Conservation (phyloP, 345 rosid genomes). For the Stellera chamaejasme region DNA sequence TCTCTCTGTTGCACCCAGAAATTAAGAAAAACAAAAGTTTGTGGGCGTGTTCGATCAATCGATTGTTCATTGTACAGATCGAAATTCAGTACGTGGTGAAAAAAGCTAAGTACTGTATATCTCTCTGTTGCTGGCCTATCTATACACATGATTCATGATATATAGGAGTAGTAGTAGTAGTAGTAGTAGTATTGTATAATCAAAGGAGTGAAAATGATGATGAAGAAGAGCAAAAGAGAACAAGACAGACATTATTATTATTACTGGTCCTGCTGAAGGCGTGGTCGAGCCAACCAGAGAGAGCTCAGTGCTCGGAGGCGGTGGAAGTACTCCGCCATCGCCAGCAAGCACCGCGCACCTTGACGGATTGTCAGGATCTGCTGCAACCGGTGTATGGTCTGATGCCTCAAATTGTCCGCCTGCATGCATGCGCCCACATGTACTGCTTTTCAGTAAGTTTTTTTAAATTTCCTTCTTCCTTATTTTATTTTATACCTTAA, state of each 20-base stretch:
- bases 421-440: constrained; percentile 27
- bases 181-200: too few species aligned
- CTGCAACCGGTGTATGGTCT: constrained; percentile 61
- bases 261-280: constrained; percentile 43
- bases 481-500: background rate
- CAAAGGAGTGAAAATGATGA: too few species aligned
- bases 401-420: constrained; percentile 96
- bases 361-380: constrained; percentile 78
- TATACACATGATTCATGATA: too few species aligned
- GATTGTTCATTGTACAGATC: too few species aligned
- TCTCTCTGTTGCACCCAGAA: too few species aligned
- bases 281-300: constrained; percentile 86
- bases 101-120: too few species aligned
- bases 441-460: constrained; percentile 10
- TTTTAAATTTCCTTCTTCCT: background rate
- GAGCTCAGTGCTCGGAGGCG: constrained; percentile 96
- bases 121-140: too few species aligned
- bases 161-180: too few species aligned
- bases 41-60: too few species aligned
- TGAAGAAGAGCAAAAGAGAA: too few species aligned
- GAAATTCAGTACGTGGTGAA: too few species aligned
- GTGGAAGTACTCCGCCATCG: constrained; percentile 78
- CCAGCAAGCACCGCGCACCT: constrained; percentile 76
- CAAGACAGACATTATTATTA: background rate
- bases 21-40: too few species aligned